Evolutionary conservation across 495 filamentous ascomycete species (phyloP).

Genomic region (Penicillium simplicissimum): DNA sequence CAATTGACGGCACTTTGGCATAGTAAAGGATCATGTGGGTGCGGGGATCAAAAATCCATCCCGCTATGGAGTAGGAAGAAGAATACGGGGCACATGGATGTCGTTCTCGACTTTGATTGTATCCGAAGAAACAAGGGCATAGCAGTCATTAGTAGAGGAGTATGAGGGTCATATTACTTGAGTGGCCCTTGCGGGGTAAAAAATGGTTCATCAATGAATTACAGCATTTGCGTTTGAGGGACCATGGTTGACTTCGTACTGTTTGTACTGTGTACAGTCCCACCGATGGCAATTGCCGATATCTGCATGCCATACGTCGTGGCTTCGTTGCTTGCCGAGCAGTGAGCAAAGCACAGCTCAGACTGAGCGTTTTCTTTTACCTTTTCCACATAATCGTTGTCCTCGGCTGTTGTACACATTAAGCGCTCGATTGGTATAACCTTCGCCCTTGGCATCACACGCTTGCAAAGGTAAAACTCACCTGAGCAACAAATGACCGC

Average conservation of each 20-base stretch:
- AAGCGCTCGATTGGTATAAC: conserved; percentile 1
- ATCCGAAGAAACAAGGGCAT: too few species aligned
- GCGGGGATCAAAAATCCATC: background rate
- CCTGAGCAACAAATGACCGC: background rate
- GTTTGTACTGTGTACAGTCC: too few species aligned
- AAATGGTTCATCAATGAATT: too few species aligned
- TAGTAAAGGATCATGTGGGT: background rate
- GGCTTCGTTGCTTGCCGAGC: too few species aligned
- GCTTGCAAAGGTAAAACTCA: background rate
- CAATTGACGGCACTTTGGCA: background rate
- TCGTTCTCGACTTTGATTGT: too few species aligned
- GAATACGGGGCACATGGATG: background rate
- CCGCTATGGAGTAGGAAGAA: background rate
- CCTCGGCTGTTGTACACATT: background rate
- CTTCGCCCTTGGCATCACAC: conserved; percentile 2
- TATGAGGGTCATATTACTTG: too few species aligned
- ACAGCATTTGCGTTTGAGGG: too few species aligned
- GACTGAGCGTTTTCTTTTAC: background rate
- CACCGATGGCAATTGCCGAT: background rate
- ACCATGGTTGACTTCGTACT: too few species aligned
- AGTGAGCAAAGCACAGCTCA: too few species aligned
- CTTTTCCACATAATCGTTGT: background rate
- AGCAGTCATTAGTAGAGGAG: too few species aligned
- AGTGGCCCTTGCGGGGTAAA: too few species aligned
- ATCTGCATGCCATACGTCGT: background rate